Evolutionary conservation across 2,329 filamentous ascomycete species (phyloP).

Genomic region (Ceratocystis ficicola): DNA sequence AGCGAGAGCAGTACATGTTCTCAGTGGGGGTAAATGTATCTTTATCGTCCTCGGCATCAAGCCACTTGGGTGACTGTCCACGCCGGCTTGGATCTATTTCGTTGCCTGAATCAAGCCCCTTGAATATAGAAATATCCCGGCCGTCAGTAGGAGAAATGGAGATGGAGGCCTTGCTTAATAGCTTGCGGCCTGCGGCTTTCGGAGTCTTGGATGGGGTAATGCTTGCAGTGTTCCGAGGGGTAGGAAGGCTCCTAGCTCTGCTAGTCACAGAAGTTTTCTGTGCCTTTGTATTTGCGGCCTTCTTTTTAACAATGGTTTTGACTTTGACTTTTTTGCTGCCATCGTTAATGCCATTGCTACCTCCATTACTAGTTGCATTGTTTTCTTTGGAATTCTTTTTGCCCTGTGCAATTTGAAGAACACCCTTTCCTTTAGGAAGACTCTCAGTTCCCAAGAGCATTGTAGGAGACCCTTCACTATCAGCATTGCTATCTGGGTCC

Average conservation of each 20-base stretch:
- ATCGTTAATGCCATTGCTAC: not conserved
- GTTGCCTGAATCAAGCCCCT: not conserved
- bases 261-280: not conserved
- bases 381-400: not conserved
- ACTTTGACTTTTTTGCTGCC: not conserved
- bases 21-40: conserved; percentile 4
- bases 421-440: not conserved
- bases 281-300: not conserved
- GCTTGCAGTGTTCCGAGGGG: not conserved
- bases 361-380: not conserved
- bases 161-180: not conserved
- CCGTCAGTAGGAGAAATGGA: not conserved
- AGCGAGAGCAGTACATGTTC: conserved; percentile 21
- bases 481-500: not conserved
- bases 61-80: conserved; percentile 15
- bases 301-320: not conserved
- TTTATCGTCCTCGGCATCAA: not conserved
- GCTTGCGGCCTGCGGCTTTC: not conserved
- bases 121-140: not conserved
- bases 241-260: not conserved
- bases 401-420: not conserved
- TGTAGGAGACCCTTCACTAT: not conserved
- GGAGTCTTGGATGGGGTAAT: not conserved
- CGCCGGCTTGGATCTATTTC: conserved; percentile 5
- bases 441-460: not conserved